Conservation (phyloP, 2,329 filamentous ascomycete species). For the Phaeosphaeria sp. region DNA sequence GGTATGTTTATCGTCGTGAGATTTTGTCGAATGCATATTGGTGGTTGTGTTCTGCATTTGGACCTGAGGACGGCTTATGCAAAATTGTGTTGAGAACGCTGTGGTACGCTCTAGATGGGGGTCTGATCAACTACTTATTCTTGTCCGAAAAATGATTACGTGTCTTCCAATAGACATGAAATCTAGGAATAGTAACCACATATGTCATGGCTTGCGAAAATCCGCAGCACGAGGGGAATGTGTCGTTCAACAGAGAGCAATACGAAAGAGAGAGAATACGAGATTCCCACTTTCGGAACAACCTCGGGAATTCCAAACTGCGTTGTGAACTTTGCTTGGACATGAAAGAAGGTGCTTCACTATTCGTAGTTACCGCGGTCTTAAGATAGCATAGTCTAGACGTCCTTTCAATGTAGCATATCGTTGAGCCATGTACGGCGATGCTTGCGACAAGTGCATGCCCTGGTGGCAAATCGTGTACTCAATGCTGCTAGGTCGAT, state of each 20-base stretch:
- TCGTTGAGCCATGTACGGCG: not conserved
- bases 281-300: not conserved
- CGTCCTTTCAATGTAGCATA: too few species aligned
- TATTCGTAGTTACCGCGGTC: too few species aligned
- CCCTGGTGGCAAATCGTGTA: too few species aligned
- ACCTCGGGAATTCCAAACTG: not conserved
- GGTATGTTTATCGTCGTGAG: not conserved
- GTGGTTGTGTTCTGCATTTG: not conserved
- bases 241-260: not conserved
- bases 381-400: too few species aligned
- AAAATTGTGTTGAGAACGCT: not conserved
- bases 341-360: too few species aligned
- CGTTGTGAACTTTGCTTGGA: not conserved
- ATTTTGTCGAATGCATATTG: not conserved
- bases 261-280: conserved; percentile 12
- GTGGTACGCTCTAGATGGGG: not conserved
- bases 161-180: not conserved
- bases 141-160: not conserved
- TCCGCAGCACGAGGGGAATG: not conserved
- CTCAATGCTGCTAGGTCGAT: not conserved
- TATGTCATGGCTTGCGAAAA: conserved; percentile 1
- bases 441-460: conserved; percentile 3
- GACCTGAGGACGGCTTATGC: not conserved
- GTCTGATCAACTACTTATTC: not conserved
- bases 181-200: conserved; percentile 1